phyloP scores from a whole-genome alignment of 352 stramenopile species.

The Globisporangium middletonii region DNA sequence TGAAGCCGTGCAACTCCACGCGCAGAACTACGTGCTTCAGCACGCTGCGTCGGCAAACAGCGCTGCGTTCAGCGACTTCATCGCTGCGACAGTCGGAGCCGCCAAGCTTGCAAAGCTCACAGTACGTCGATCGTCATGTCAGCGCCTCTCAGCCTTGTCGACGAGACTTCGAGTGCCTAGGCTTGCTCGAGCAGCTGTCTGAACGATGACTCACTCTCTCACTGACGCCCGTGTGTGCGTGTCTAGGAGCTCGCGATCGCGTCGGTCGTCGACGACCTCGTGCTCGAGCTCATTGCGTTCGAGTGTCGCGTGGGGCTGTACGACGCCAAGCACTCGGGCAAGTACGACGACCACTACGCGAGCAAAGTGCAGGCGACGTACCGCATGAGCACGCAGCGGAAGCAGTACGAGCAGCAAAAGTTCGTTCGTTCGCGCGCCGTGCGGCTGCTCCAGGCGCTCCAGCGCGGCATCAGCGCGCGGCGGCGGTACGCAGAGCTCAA shows the following conservation, averaged over 20 bases:
- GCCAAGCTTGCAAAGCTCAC: constrained; percentile 34
- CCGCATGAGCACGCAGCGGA: constrained; percentile 65
- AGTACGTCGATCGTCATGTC: constrained; percentile 9
- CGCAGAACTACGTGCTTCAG: constrained; percentile 26
- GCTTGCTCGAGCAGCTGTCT: neutral
- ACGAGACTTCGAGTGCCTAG: no score
- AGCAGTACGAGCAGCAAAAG: constrained; percentile 37
- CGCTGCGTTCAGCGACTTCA: constrained; percentile 17
- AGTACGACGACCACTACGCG: constrained; percentile 58
- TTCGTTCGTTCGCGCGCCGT: constrained; percentile 44
- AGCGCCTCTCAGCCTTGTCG: no score
- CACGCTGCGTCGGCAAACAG: constrained; percentile 10
- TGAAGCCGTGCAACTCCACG: constrained; percentile 37
- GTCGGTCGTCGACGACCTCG: constrained; percentile 56
- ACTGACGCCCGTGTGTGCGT: neutral
- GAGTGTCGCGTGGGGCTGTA: constrained; percentile 55
- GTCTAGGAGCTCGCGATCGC: constrained; percentile 38
- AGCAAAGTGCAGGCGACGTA: constrained; percentile 66
- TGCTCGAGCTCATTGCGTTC: constrained; percentile 40
- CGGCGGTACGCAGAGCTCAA: constrained; percentile 48
- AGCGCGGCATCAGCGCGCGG: constrained; percentile 55
- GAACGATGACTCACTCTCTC: neutral
- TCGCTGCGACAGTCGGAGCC: constrained; percentile 22
- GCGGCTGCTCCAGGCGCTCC: constrained; percentile 57
- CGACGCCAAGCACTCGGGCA: constrained; percentile 47